Base-by-base conservation (phyloP, 2,329 filamentous ascomycete genomes). In the Xylariaceae sp. region DNA sequence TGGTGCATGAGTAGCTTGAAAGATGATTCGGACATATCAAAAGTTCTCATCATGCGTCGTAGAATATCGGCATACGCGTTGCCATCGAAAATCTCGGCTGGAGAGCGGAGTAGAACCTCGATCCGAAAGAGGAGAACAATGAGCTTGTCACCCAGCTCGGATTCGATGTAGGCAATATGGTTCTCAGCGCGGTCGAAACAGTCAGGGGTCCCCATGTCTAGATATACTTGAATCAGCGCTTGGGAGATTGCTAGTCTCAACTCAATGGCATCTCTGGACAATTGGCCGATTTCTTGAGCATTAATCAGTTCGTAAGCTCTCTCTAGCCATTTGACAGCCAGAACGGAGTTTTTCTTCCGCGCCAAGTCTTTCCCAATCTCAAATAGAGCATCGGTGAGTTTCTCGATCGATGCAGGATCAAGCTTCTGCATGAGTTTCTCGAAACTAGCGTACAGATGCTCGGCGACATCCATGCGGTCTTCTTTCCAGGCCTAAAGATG, bases 241-340 rank as follows among this genome's bases (percentile, higher is more conserved):
- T 95, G 88, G 34, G 88, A 80, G 23, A 92, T 83, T 17, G 85
- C 81, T 9, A 90, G 74, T 29, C 84, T 82, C 28, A 94, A 78
- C 51, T 93, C 87, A 21, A 82, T 73, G 1, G 83, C 83, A 61
- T 87, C 82, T 6, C 79, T 74, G 24, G 86, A 86, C 3, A 89
- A 73, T 16, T 75, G 73, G 19, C 86, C 82, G 0, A 84, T 66
- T 7, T 83, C 78, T 52, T 85, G 83, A 17, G 69, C 66, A 47
- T 82, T 80, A 23, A 93, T 76, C 24, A 87, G 67, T 9, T 85
- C 76, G 45, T 84, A 79, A 2, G 90, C 87, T 62, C 90, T 82
- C 53, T 87, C 81, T 0, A 96, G 76, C 95, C 94, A 98, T 66
- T 82, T 86, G 1, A 81, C 70, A 0, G 91, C 88, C 40, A 81